A percentile compares a stretch with the other conserved stretches of the same genome.
Conservation (phyloP, 305 asterid genomes). For the Nicotiana rustica region DNA sequence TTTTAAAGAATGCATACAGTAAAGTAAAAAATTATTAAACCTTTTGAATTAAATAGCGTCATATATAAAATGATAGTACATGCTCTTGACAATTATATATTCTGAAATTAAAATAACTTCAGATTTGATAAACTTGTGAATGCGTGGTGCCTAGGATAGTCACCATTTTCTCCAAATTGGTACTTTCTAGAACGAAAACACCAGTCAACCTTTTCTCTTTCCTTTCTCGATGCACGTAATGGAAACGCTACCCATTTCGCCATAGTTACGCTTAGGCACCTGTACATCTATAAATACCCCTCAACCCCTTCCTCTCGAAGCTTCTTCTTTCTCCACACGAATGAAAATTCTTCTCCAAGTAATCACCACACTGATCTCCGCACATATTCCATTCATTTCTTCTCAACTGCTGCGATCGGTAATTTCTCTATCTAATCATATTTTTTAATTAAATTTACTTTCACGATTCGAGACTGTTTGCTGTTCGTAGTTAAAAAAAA, state of each 20-base stretch:
- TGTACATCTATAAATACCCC: conserved; percentile 25
- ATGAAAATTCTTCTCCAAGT: conserved; percentile 20
- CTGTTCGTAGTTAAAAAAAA: too few relatives aligned
- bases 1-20: too few relatives aligned
- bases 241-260: conserved; percentile 24
- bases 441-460: too few relatives aligned
- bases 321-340: conserved; percentile 12
- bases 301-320: background rate
- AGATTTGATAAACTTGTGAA: background rate
- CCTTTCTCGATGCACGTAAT: background rate
- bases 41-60: too few relatives aligned
- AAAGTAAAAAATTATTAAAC: too few relatives aligned
- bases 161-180: background rate
- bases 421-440: too few relatives aligned
- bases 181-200: background rate
- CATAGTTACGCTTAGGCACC: background rate
- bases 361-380: background rate
- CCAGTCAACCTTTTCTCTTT: background rate
- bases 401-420: conserved; percentile 2
- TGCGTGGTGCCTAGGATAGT: background rate
- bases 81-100: too few relatives aligned
- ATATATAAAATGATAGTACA: too few relatives aligned
- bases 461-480: too few relatives aligned
- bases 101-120: too few relatives aligned
- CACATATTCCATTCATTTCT: background rate